Evolutionary conservation across 1,284 basidiomycete species (phyloP).

Genomic region (Grifola frondosa): DNA sequence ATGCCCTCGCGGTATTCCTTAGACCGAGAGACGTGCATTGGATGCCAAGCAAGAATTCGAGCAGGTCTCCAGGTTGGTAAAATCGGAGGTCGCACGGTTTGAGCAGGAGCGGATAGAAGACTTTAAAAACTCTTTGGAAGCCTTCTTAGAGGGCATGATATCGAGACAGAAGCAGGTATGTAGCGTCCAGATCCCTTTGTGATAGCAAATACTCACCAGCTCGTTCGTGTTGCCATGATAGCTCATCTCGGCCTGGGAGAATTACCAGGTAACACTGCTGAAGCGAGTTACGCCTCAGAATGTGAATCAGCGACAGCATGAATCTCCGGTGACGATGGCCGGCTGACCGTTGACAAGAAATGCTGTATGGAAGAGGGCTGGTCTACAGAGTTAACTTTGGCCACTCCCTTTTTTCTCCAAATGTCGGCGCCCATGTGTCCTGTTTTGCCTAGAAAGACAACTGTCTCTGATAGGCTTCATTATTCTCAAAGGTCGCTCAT

Average conservation of each 20-base stretch:
- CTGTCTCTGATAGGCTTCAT: too few species aligned
- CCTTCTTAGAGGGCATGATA: constrained; percentile 83
- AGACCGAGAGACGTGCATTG: constrained; percentile 82
- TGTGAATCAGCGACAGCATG: constrained; percentile 12
- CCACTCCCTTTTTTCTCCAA: too few species aligned
- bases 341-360: too few species aligned
- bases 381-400: too few species aligned
- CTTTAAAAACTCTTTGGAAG: constrained; percentile 76
- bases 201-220: not conserved
- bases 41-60: constrained; percentile 89
- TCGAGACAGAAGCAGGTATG: constrained; percentile 76
- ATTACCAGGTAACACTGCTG: constrained; percentile 66
- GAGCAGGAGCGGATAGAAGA: constrained; percentile 92
- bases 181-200: not conserved
- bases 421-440: too few species aligned
- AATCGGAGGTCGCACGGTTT: constrained; percentile 90
- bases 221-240: too few species aligned
- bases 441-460: too few species aligned
- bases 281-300: constrained; percentile 36
- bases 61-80: constrained; percentile 82
- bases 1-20: constrained; percentile 2
- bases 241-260: constrained; percentile 73
- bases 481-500: too few species aligned
- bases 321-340: constrained; percentile 12
- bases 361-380: too few species aligned